Base-by-base conservation (phyloP, 139 green algal genomes). In the Trebouxia sp. region DNA sequence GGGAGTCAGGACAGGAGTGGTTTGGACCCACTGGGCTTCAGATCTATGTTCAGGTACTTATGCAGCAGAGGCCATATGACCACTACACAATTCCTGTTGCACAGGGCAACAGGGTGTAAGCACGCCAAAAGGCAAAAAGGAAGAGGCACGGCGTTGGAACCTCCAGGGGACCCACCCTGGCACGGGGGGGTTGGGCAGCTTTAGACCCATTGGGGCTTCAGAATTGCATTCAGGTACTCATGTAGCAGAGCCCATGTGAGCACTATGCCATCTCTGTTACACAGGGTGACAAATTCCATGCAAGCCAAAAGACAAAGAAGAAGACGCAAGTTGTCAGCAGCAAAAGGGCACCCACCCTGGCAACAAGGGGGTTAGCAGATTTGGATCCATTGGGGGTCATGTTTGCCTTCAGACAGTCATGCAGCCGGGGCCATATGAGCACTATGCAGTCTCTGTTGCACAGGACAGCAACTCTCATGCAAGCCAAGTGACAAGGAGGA, bases 391-490 rank as follows among this genome's bases (percentile, higher is more conserved):
- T 45, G 6, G 70, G 51, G 7, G 53, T 20, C 80, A 85, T 38
- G 48, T 82, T 77, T 43, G 77, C 76, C 20, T 82, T 88, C 74
- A 93, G 75, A 47, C 94, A 89, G 72, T 96, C 92, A 45, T 93
- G 91, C 62, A 96, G 86, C 6, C 86, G 83, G 10, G 92, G 90
- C 94, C 95, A 98, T 41, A 98, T 85, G 47, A 94, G 82, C 15
- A 78, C 79, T 24, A 96, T 87, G 39, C 95, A 89, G 84, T 98
- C 95, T 0, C 94, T 81, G 86, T 98, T 98, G 72, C 92, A 87
- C 78, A 98, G 82, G 65, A 94, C 88, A 51, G 98, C 84, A 26
- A 86, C 85, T 32, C 97, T 89, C 65, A 98, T 88, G 69, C 98
- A 88, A 79, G 98, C 94, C 77, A 98, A 81, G 82, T n/a, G n/a